Base-by-base conservation (phyloP, 1,284 basidiomycete genomes). In the Papiliotrema flavescens region DNA sequence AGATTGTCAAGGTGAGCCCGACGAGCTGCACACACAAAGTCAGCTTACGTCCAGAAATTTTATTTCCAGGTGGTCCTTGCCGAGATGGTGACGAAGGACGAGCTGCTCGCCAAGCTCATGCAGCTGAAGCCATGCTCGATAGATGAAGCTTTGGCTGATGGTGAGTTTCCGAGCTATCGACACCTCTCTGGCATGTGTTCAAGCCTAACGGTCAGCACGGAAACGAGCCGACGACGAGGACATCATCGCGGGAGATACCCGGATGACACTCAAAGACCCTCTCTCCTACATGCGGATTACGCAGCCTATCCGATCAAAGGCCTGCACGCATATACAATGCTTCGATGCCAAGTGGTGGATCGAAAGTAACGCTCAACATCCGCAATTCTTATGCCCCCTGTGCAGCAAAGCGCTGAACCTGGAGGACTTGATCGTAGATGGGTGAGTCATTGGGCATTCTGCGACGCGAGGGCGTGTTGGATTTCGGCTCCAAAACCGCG, bases 311-410 rank as follows among this genome's bases (percentile, higher is more conserved):
- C 87, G 95, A 17, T 94, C 95, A 0, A 81, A 79, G 14, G 79
- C 82, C 59, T 98, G 96, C 71, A 84, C 88, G 22, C 96, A 98
- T 74, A 79, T 90, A 2, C 91, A 96, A 68, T 99, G 96, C 75
- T 99, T 98, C 73, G 96, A 98, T 74, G 93, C 94, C 0, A 82
- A 82, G 20, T 91, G 89, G 48, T 98, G 94, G 90, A 92, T 89
- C 66, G 88, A 87, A 22, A 85, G 96, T 71, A 98, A 97, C 84
- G 90, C 95, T 67, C 88, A 91, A 76, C 95, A 94, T 5, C 96
- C 96, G 0, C 93, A 92, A 32, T 99, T 91, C 89, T 76, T 87
- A 39, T 98, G 96, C 74, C 95, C 96, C n/a, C 87, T 93, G 37
- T 98, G 96, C 76, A 90, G 90, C 73, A 86, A 84, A 67, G 79